Base-by-base conservation (phyloP, 1,284 basidiomycete genomes). In the Thelephora terrestris region DNA sequence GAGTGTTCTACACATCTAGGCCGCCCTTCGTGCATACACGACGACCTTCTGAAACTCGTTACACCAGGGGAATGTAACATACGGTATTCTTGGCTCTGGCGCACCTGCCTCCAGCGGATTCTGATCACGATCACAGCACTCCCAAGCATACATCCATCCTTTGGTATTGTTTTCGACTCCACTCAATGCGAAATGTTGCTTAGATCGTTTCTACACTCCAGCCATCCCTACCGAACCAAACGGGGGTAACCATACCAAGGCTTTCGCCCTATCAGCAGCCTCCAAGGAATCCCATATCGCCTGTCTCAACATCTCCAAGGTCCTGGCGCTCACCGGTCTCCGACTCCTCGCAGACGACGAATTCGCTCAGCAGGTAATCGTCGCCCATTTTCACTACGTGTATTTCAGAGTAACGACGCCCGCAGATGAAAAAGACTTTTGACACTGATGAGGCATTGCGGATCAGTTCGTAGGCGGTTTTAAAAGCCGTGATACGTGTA, bases 171-270 rank as follows among this genome's bases (percentile, higher is more conserved):
- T 17, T 39, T 43, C 16, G 5, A 18, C 21, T 21, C n/a, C 40
- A 24, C 4, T 10, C 32, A 12, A 36, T 32, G 10, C 18, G 39
- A 16, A 34, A 25, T 7, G 21, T n/a, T 48, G 7, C 29, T 34
- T 36, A 25, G 48, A 45, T 16, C 37, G 25, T 43, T 36, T 21
- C 52, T 24, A 49, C 36, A 17, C 24, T 5, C n/a, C 54, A 85
- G 83, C 79, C 16, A 86, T 87, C 50, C 81, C 83, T 9, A 83
- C 81, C 5, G 64, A 68, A 47, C 71, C 70, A 4, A 63, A 72
- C 40, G 81, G 81, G 23, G 79, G 76, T 7, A 87, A 87, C 54
- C 83, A 86, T 54, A 85, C 84, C 1, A 65, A 73, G 3, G 75
- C 67, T 1, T 88, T 87, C 59, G 68, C 82, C 7, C 62, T 65